phyloP scores from a whole-genome alignment of 306 rosid genomes.

The Quercus mongolica region DNA sequence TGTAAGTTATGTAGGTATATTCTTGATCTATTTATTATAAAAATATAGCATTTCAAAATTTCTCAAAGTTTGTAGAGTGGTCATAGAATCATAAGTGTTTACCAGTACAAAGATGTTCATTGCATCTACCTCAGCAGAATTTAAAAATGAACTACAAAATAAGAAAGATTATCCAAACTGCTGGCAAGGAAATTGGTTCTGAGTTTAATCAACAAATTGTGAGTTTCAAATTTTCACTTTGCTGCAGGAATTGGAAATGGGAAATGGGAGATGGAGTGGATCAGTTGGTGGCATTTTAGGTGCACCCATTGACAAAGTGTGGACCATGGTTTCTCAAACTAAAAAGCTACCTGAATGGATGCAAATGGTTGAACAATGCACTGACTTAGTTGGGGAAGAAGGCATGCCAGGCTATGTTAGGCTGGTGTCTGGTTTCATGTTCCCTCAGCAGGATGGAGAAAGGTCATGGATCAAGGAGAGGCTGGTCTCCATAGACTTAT shows the following conservation, averaged over 20 bases:
- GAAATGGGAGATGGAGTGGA: conserved; percentile 65
- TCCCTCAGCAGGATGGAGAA: conserved; percentile 74
- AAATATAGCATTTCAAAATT: too few relatives aligned
- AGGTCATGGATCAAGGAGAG: conserved; percentile 90
- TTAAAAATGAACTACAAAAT: too few relatives aligned
- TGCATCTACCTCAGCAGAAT: too few relatives aligned
- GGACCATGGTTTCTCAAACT: conserved; percentile 58
- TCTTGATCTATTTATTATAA: too few relatives aligned
- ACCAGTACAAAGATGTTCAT: too few relatives aligned
- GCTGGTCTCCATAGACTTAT: conserved; percentile 53
- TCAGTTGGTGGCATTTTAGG: conserved; percentile 55
- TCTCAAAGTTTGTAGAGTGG: too few relatives aligned
- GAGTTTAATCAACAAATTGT: too few relatives aligned
- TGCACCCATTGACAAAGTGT: conserved; percentile 59
- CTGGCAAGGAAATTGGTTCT: too few relatives aligned
- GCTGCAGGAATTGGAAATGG: conserved; percentile 29
- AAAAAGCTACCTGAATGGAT: conserved; percentile 67
- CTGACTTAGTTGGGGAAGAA: conserved; percentile 52
- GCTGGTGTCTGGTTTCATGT: conserved; percentile 73
- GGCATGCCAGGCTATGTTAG: conserved; percentile 57
- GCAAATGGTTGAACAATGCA: conserved; percentile 80
- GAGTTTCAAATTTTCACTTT: neutral
- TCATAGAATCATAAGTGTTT: too few relatives aligned
- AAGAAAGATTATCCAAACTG: too few relatives aligned
- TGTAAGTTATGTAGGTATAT: too few relatives aligned